Base-by-base conservation (phyloP, 345 rosid species). In the Kernera saxatilis region DNA sequence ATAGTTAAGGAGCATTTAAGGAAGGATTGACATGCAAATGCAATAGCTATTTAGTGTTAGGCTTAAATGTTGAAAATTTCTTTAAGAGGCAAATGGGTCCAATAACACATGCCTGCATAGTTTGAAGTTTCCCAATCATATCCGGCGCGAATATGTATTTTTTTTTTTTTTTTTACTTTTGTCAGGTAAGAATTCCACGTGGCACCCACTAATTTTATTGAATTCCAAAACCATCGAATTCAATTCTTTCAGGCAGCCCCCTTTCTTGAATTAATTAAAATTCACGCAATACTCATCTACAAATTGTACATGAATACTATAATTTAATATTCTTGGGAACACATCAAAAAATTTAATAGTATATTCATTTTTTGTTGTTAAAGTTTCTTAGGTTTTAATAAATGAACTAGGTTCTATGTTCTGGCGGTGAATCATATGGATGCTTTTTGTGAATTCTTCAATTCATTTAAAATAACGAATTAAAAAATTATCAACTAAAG, bases 71-170 rank as follows among this genome's bases (percentile, higher is more conserved):
- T 35, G 66, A 64, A 55, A 23, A 1, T 13, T 54, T 19, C 65
- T 55, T 35, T 56, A 56, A 25, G 50, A 55, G 44, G 66, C 62
- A 46, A 66, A 66, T 74, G 72, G 78, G 78, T 67, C 73, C 72
- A 58, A 41, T 41, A 32, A 67, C 72, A 74, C 69, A 74, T 74
- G 73, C 48, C 60, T 74, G 55, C 29, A 74, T 67, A 39, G 54
- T 75, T 75, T 75, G 43, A 69, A 69, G 57, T 69, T 62, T 43
- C 7, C 70, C 50, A 69, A 75, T 75, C 59, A 75, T 75, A 69
- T 53, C 64, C 65, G 70, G 70, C 69, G 74, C 52, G 53, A 75
- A 68, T 75, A 59, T 23, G 18, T 32, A 33, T 15, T 36, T 37
- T 36, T 35, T 10, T 1, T 12, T 8, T 19, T 13, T 32, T 58